Conservation (phyloP, 768 basidiomycete species). For the Strobilomyces confusus region DNA sequence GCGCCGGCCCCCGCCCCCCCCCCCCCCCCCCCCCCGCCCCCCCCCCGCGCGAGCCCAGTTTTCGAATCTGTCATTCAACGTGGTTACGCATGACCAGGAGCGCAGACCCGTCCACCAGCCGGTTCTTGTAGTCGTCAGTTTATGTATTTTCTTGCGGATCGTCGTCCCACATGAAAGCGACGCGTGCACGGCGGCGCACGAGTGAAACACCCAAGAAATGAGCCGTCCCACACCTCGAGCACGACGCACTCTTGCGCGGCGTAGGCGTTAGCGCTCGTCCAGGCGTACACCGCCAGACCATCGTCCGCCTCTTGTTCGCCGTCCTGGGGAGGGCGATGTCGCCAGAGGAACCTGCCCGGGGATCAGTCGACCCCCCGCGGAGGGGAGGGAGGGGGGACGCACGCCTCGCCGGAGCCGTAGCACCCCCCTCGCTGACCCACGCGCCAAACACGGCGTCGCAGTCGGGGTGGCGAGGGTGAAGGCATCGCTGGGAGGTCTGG, state of each 20-base stretch:
- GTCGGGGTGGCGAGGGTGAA: no score
- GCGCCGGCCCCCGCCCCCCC: no score
- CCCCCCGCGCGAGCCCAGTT: conserved; percentile 26
- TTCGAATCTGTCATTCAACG: conserved; percentile 49
- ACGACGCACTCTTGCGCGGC: conserved; percentile 89
- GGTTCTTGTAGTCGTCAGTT: conserved; percentile 40
- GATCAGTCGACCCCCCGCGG: no score
- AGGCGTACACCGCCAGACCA: no score
- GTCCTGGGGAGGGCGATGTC: conserved; percentile 35
- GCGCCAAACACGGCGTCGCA: conserved; percentile 71
- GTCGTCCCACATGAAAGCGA: no score
- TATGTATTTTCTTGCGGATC: background rate
- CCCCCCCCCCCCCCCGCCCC: no score
- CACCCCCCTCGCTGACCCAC: conserved; percentile 78
- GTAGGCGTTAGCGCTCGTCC: conserved; percentile 90
- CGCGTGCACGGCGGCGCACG: no score
- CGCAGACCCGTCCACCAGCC: conserved; percentile 35
- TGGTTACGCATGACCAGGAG: conserved; percentile 45
- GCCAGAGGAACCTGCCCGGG: conserved; percentile 80
- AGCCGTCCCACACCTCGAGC: conserved; percentile 79
- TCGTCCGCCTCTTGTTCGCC: conserved; percentile 36
- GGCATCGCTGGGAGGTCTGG: no score
- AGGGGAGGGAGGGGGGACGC: background rate
- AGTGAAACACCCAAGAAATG: no score
- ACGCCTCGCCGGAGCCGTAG: conserved; percentile 85